These are phyloP conservation scores for Trichoderma sp. DNA, from an alignment of 2,329 filamentous ascomycete species.

Conservation along the genomic window DNA sequence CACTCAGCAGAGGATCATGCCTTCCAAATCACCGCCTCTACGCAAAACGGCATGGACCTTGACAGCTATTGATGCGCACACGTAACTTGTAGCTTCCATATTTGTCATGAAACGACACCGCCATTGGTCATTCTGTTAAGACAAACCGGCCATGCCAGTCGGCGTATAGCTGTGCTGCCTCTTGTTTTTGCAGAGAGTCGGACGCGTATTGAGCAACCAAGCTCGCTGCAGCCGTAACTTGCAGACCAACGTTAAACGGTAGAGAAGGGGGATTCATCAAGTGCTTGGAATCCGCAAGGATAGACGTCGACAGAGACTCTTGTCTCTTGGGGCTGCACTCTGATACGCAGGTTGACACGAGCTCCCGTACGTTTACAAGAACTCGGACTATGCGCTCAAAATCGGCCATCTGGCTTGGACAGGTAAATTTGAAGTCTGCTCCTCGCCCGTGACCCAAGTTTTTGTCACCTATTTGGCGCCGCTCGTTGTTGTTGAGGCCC, in stretches of 20 bases:
- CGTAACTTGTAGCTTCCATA: background rate
- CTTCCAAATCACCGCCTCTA: background rate
- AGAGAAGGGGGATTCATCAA: background rate
- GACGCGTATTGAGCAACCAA: conserved; percentile 5
- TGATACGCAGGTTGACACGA: background rate
- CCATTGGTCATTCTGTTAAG: background rate
- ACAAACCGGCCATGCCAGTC: background rate
- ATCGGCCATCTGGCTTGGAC: background rate
- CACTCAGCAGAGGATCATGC: background rate
- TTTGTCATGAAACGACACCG: background rate
- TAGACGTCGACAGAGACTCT: background rate
- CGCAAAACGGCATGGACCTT: too few species aligned
- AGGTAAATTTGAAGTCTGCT: background rate
- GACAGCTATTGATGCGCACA: background rate
- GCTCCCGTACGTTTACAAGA: background rate
- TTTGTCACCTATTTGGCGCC: too few species aligned
- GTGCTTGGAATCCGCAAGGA: background rate
- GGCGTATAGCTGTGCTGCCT: background rate
- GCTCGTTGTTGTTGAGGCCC: background rate
- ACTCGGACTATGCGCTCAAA: background rate
- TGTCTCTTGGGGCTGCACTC: background rate
- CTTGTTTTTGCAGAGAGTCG: background rate
- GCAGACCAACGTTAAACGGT: background rate
- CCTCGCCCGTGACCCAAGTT: background rate
- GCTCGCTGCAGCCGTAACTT: background rate